Conservation (phyloP, 805 yeast genomes). For the Candida stauntonica region DNA sequence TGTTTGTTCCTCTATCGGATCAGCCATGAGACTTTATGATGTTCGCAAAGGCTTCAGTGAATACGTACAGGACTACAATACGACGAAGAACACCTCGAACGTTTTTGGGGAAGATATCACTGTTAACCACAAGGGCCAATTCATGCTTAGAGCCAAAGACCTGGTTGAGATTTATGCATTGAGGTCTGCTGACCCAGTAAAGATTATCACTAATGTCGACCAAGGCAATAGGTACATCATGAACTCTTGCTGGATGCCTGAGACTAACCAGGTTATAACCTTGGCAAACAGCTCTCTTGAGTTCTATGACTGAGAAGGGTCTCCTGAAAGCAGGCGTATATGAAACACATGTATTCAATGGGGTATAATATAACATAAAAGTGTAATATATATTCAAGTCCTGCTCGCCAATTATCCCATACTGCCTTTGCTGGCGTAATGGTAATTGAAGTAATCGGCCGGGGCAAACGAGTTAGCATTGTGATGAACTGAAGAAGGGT, state of each 20-base stretch:
- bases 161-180: slow-evolving; percentile 11
- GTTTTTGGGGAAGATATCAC: slow-evolving; percentile 12
- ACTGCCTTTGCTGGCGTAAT: slow-evolving; percentile 1
- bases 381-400: neutral
- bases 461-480: slow-evolving; percentile 1
- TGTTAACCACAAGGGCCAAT: neutral
- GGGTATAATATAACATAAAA: neutral
- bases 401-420: too few species aligned
- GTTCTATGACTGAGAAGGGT: neutral
- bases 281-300: slow-evolving; percentile 4
- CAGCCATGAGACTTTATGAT: slow-evolving; percentile 11
- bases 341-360: neutral
- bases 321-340: neutral
- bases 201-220: slow-evolving; percentile 10
- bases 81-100: slow-evolving; percentile 11
- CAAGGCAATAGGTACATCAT: slow-evolving; percentile 8
- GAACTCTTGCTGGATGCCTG: slow-evolving; percentile 4
- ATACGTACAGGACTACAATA: slow-evolving; percentile 1
- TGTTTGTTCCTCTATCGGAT: slow-evolving; percentile 13
- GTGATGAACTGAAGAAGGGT: neutral
- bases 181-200: slow-evolving; percentile 4
- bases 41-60: slow-evolving; percentile 8
- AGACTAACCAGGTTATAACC: neutral
- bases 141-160: slow-evolving; percentile 7
- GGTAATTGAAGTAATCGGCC: slow-evolving; percentile 7